Conservation (phyloP, 2,329 filamentous ascomycete genomes). For the Sporothrix protearum region DNA sequence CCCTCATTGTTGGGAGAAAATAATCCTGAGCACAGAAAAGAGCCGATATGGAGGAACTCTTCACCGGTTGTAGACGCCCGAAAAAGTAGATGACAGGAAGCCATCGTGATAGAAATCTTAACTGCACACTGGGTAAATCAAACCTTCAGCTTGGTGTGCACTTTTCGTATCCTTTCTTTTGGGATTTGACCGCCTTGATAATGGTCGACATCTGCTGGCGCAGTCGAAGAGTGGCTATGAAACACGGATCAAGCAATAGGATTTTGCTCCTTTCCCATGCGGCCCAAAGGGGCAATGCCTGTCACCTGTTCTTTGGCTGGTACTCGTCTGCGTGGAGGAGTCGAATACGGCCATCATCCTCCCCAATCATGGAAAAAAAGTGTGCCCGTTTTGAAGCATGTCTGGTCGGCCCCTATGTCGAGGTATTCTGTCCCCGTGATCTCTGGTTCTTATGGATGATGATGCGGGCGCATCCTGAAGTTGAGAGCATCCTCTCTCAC, state of each 20-base stretch:
- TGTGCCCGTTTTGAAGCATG: slow-evolving; percentile 11
- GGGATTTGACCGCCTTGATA: too few relatives aligned
- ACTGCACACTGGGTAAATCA: neutral
- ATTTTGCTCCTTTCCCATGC: neutral
- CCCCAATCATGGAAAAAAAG: slow-evolving; percentile 3
- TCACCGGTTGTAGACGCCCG: neutral
- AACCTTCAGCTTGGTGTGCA: too few relatives aligned
- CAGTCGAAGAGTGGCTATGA: neutral
- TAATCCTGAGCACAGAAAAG: neutral
- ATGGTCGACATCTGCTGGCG: too few relatives aligned
- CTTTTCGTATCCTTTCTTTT: too few relatives aligned
- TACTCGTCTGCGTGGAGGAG: neutral
- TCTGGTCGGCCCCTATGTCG: neutral
- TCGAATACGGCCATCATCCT: neutral
- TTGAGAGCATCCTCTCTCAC: neutral
- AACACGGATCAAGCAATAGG: slow-evolving; percentile 13
- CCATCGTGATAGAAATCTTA: neutral
- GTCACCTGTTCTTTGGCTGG: neutral
- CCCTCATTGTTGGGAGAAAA: neutral
- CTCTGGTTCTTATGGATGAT: neutral
- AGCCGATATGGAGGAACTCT: neutral
- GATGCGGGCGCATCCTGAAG: neutral
- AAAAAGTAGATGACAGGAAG: neutral
- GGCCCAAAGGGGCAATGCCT: neutral
- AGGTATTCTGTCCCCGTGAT: neutral